These are phyloP conservation scores for Lipomyces yamanashiensis DNA, from an alignment of 805 yeast species.

Conservation along the genomic window DNA sequence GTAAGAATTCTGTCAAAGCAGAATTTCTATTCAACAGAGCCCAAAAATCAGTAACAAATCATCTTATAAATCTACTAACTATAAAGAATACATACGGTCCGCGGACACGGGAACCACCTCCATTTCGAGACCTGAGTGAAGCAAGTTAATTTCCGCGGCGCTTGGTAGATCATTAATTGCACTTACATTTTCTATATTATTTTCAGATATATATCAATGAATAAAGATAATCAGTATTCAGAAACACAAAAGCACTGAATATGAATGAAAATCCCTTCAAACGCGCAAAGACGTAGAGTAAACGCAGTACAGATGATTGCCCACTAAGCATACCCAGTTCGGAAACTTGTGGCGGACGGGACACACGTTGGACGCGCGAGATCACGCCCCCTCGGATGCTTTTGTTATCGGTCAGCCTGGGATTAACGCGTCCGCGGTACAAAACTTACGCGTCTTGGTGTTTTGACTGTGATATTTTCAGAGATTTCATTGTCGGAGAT, in stretches of 20 bases:
- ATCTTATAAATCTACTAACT: background rate
- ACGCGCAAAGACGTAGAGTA: background rate
- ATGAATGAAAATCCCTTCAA: background rate
- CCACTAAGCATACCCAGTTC: conserved; percentile 9
- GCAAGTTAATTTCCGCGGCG: background rate
- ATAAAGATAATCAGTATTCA: background rate
- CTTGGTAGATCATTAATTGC: background rate
- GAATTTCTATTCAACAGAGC: conserved; percentile 25
- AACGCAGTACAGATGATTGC: background rate
- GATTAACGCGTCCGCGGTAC: background rate
- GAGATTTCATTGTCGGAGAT: too few relatives aligned
- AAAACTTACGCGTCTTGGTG: background rate
- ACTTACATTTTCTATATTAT: background rate
- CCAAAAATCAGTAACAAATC: background rate
- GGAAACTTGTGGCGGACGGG: conserved; percentile 10
- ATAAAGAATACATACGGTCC: conserved; percentile 29
- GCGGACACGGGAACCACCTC: conserved; percentile 21
- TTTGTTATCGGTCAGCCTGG: background rate
- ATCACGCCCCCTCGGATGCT: conserved; percentile 3
- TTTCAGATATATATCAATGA: background rate
- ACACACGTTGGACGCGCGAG: conserved; percentile 12
- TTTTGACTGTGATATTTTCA: background rate
- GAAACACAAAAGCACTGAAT: background rate
- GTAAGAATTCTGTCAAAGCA: conserved; percentile 37
- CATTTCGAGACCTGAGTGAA: conserved; percentile 14